Evolutionary conservation across 495 filamentous ascomycete genomes (phyloP).

Genomic region (Trichodelitschia bisporula): DNA sequence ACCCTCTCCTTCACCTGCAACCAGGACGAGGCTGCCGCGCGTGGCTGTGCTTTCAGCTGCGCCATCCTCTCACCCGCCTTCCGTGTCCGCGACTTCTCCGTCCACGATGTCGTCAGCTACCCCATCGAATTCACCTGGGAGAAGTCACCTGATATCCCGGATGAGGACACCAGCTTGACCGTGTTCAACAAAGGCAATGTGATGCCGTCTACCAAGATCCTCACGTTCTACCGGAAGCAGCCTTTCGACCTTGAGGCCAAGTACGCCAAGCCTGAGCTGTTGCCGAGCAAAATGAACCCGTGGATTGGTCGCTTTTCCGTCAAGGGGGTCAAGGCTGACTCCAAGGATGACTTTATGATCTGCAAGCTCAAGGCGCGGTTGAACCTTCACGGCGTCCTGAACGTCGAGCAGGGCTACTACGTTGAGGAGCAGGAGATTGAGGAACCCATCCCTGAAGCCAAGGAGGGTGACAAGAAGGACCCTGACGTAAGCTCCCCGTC

Average conservation of each 20-base stretch:
- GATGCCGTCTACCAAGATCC: conserved; percentile 96
- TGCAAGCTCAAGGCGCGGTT: conserved; percentile 98
- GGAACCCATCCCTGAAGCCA: conserved; percentile 47
- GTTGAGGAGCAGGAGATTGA: conserved; percentile 97
- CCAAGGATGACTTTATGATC: conserved; percentile 46
- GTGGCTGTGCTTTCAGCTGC: conserved; percentile 93
- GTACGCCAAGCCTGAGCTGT: conserved; percentile 61
- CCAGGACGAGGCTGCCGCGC: conserved; percentile 91
- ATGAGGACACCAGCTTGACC: conserved; percentile 91
- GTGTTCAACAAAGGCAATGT: conserved; percentile 97
- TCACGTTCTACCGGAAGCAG: conserved; percentile 98
- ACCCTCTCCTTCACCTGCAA: conserved; percentile 87
- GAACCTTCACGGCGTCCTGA: conserved; percentile 89
- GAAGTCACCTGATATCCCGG: conserved; percentile 92
- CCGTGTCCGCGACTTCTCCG: conserved; percentile 91
- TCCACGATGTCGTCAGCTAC: conserved; percentile 94
- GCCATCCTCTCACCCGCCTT: conserved; percentile 95
- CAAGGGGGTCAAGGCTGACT: conserved; percentile 24
- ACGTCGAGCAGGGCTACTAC: conserved; percentile 91
- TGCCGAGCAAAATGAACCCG: conserved; percentile 80
- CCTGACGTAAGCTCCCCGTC: no score
- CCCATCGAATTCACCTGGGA: conserved; percentile 99
- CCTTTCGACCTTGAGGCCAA: conserved; percentile 88
- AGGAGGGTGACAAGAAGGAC: conserved; percentile 32
- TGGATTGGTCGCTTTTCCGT: conserved; percentile 85